A percentile compares a stretch with the other conserved stretches of the same genome.
These are phyloP conservation scores for Argentina anserina DNA, from an alignment of 306 rosid species.

Conservation along the genomic window DNA sequence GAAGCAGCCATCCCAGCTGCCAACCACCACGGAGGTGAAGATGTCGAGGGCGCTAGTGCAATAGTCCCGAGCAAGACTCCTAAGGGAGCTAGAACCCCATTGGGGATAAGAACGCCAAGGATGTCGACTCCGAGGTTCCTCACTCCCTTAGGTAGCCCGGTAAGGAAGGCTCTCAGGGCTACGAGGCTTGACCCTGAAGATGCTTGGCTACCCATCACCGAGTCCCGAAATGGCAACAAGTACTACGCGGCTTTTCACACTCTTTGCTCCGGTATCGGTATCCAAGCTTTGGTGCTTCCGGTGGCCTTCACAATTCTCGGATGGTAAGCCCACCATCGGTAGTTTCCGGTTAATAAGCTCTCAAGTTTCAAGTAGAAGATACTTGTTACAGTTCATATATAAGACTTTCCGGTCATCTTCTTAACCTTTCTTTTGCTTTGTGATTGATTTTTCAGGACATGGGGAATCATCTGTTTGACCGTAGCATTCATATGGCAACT, in stretches of 20 bases:
- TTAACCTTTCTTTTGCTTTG: not conserved
- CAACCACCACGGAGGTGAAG: constrained; percentile 13
- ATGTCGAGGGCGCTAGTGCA: constrained; percentile 15
- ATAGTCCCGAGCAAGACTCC: constrained; percentile 41
- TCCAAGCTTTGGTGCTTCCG: constrained; percentile 56
- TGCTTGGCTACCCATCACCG: constrained; percentile 59
- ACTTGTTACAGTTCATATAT: not conserved
- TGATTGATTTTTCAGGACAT: constrained; percentile 30
- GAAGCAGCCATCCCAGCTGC: not conserved
- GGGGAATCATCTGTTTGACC: constrained; percentile 46
- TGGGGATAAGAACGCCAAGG: constrained; percentile 21
- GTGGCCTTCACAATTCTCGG: constrained; percentile 59
- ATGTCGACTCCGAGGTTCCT: constrained; percentile 37
- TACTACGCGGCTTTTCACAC: constrained; percentile 57
- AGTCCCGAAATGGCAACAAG: constrained; percentile 53
- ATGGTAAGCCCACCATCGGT: constrained; percentile 30
- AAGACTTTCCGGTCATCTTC: not conserved
- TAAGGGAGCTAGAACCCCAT: constrained; percentile 40
- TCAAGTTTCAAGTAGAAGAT: not conserved
- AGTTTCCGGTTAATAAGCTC: not conserved
- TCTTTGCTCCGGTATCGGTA: constrained; percentile 51
- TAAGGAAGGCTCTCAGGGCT: constrained; percentile 33
- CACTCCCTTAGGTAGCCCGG: constrained; percentile 39
- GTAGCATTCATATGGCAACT: constrained; percentile 52
- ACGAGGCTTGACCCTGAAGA: constrained; percentile 44